Conservation (phyloP, 2,329 filamentous ascomycete genomes). For the Dothiorella sarmentorum region DNA sequence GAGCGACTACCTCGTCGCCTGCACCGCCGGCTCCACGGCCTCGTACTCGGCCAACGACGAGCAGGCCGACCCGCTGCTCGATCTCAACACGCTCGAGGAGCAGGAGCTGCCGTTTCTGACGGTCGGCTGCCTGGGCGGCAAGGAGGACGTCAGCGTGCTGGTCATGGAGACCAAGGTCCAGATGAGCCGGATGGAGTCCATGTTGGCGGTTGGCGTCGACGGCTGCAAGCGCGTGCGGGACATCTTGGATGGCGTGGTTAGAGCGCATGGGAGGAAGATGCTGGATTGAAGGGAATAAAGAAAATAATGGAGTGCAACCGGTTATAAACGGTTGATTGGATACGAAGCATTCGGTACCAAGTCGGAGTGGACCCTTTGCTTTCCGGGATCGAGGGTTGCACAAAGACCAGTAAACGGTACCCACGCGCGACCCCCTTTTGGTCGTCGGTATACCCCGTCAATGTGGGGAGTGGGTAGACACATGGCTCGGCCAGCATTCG, state of each 20-base stretch:
- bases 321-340: no score
- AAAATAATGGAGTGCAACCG: no score
- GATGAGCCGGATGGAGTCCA: constrained; percentile 75
- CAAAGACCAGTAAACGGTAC: no score
- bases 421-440: no score
- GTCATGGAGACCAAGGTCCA: constrained; percentile 89
- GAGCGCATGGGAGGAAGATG: constrained; percentile 64
- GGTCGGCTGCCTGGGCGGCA: constrained; percentile 71
- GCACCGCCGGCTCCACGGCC: constrained; percentile 78
- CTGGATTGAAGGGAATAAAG: no score
- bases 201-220: constrained; percentile 89
- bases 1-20: constrained; percentile 85
- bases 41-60: constrained; percentile 58
- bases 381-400: no score
- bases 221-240: constrained; percentile 82
- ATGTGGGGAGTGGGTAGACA: no score
- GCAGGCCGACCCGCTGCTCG: constrained; percentile 75
- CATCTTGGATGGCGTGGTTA: constrained; percentile 77
- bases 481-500: no score
- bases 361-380: no score
- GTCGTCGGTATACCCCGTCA: no score
- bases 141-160: constrained; percentile 72
- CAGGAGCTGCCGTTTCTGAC: constrained; percentile 87
- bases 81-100: constrained; percentile 76
- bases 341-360: no score